Base-by-base conservation (phyloP, 441 rosid species). In the Populus trichocarpa region DNA sequence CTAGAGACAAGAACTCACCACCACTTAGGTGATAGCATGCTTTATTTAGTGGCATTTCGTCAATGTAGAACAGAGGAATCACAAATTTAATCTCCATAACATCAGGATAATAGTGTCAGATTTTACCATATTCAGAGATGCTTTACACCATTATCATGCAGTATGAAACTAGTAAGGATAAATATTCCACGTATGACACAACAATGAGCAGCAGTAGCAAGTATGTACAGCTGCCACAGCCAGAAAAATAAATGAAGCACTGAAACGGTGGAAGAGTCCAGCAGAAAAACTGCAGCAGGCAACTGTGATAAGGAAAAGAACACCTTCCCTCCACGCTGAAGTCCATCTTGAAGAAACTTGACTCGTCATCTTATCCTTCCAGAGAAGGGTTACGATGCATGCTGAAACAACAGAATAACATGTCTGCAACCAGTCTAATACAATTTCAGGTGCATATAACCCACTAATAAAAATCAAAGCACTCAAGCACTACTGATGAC, bases 341-440 rank as follows among this genome's bases (percentile, higher is more conserved):
- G 80, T 79, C 90, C 89, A 81, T 79, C 87, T 82, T 59, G 86
- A 82, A 77, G 91, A 86, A 84, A 76, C 78, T 75, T 73, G 86
- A 82, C 81, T 86, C 66, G 72, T 78, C 38, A 85, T 78, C 83
- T 85, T 90, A 83, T 92, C 97, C 71, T 90, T 88, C 94, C 90
- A 86, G 65, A 97, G 94, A 81, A 92, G 91, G 25, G 92, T 86
- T 68, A 96, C 89, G 75, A 96, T 91, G 79, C 92, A 92, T 63
- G 98, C 97, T 66, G 98, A 93, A 84, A 96, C 99, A 71, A 96
- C 99, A 69, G 99, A 96, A 80, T 96, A 96, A 73, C 98, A 97
- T 38, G 98, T 96, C 99, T 96, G 93, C 87, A 87, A 81, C 69
- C 84, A 72, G 28, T 38, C 78, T 63, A 77, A 72, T 14, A 76